Base-by-base conservation (phyloP, 148 eudicot species). In the Talinum fruticosum region DNA sequence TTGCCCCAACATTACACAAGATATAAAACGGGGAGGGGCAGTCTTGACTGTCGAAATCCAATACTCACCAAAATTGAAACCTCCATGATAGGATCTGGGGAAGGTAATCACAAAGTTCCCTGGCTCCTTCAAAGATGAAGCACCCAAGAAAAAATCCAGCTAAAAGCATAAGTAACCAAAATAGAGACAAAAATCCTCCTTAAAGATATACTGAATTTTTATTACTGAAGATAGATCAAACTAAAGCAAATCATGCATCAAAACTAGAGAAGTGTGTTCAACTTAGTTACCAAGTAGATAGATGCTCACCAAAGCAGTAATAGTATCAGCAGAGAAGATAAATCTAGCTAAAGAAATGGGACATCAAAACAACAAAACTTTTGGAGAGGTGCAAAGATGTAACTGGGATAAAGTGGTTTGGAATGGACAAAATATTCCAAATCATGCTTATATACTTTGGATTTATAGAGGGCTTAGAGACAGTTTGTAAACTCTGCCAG, bases 41-140 rank as follows among this genome's bases (percentile, higher is more conserved):
- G 34, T 21, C 59, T 66, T 72, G 76, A 80, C 30, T 33, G 24
- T 65, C 59, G 47, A 81, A 29, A 7, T 28, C 61, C 59, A 16
- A 66, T 36, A 33, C 97, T 82, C 84, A 96, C 99, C 99, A 16
- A 85, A 86, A 87, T 96, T 96, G 84, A 96, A 96, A 76, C 99
- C 99, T 75, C 98, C 95, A 66, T 96, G 99, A 83, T 93, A 96
- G 72, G 99, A 96, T 86, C 98, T 87, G 28, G 99, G 99, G 78
- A 96, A 96, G 79, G 99, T 96, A 79, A 96, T 93, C 71, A 96
- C 97, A 86, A 96, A 96, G 84, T 93, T 93, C 65, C 99, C 99
- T 49, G 98, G 96, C 92, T 96, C 99, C 99, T 96, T 86, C 72
- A 81, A 66, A 78, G 71, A 78, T 76, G 33, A 82, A 78, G 69